Evolutionary conservation across 805 yeast genomes (phyloP).

Genomic region (Jamesozyma gamospora): DNA sequence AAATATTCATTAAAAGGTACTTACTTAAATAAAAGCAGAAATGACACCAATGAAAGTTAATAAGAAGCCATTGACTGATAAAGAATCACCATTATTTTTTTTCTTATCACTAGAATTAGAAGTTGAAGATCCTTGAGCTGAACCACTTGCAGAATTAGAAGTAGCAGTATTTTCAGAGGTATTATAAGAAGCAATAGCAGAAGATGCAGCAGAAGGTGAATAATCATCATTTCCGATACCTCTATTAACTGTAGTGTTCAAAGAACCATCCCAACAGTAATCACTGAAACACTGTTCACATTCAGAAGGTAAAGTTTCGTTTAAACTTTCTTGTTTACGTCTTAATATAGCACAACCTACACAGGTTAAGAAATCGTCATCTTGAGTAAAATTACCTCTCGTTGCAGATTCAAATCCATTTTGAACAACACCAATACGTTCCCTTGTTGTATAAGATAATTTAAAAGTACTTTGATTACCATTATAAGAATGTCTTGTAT

Average conservation of each 20-base stretch:
- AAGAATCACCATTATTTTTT: slow-evolving; percentile 4
- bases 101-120: neutral
- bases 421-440: slow-evolving; percentile 47
- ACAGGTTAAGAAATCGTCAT: slow-evolving; percentile 60
- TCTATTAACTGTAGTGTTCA: slow-evolving; percentile 13
- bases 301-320: slow-evolving; percentile 47
- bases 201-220: slow-evolving; percentile 3
- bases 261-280: slow-evolving; percentile 67
- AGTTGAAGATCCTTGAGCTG: slow-evolving; percentile 1
- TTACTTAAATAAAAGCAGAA: slow-evolving; percentile 6
- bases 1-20: no score
- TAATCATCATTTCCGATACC: slow-evolving; percentile 10
- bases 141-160: slow-evolving; percentile 2
- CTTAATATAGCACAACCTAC: slow-evolving; percentile 76
- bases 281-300: slow-evolving; percentile 60
- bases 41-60: slow-evolving; percentile 1
- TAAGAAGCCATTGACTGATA: slow-evolving; percentile 1
- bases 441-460: slow-evolving; percentile 49
- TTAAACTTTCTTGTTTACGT: slow-evolving; percentile 63
- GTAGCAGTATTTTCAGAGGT: slow-evolving; percentile 3
- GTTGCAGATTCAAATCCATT: slow-evolving; percentile 71
- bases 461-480: slow-evolving; percentile 69
- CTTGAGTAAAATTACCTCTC: slow-evolving; percentile 56
- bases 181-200: slow-evolving; percentile 8
- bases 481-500: slow-evolving; percentile 51